phyloP scores from a whole-genome alignment of 768 basidiomycete genomes.

The Cyclocybe cylindracea region DNA sequence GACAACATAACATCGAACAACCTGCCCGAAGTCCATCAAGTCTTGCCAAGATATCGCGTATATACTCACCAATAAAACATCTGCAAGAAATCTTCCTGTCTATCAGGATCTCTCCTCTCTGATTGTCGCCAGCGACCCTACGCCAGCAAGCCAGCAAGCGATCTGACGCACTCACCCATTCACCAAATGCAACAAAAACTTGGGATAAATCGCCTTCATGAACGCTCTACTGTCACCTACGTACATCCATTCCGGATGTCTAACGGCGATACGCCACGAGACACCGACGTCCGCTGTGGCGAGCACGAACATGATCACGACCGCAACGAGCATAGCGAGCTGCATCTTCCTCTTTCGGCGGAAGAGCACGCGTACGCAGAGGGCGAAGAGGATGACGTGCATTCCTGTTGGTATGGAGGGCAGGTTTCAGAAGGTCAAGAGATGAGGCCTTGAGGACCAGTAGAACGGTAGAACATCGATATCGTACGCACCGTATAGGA shows the following conservation, averaged over 20 bases:
- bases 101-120: not conserved
- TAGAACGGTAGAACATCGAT: no score
- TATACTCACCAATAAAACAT: constrained; percentile 23
- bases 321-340: constrained; percentile 15
- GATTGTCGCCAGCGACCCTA: not conserved
- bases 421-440: no score
- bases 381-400: constrained; percentile 28
- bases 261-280: constrained; percentile 13
- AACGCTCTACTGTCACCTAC: constrained; percentile 4
- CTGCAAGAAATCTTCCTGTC: constrained; percentile 23
- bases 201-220: constrained; percentile 16
- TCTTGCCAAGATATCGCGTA: not conserved
- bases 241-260: constrained; percentile 8
- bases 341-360: constrained; percentile 9
- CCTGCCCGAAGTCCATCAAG: constrained; percentile 7
- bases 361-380: constrained; percentile 21
- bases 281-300: constrained; percentile 23
- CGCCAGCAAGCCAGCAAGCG: no score
- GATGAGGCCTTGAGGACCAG: not conserved
- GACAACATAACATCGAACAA: constrained; percentile 28
- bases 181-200: constrained; percentile 21
- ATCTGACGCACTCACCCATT: constrained; percentile 22
- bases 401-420: constrained; percentile 19
- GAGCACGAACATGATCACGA: constrained; percentile 18
- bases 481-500: constrained; percentile 26